Evolutionary conservation across 2,329 filamentous ascomycete species (phyloP).

Genomic region (Raffaelea albimanens): DNA sequence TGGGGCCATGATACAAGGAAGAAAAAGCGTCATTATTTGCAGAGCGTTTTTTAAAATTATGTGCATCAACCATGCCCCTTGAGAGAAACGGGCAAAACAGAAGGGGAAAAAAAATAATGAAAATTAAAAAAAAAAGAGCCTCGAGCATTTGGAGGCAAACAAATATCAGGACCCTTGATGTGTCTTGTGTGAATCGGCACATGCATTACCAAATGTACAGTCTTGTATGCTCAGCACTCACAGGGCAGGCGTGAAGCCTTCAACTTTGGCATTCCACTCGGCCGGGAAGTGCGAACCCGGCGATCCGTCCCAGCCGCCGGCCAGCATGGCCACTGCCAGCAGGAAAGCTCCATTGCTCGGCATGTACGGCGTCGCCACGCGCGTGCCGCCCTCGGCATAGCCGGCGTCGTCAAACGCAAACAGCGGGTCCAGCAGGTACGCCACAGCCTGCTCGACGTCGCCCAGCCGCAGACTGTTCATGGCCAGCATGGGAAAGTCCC

Average conservation of each 20-base stretch:
- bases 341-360: conserved; percentile 39
- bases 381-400: conserved; percentile 40
- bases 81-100: neutral
- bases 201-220: too few relatives aligned
- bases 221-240: conserved; percentile 8
- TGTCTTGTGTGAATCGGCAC: too few relatives aligned
- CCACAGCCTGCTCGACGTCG: conserved; percentile 26
- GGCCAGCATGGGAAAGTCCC: conserved; percentile 35
- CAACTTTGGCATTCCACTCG: conserved; percentile 36
- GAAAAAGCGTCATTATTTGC: too few relatives aligned
- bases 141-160: too few relatives aligned
- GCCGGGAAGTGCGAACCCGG: conserved; percentile 36
- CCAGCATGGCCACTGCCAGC: conserved; percentile 46
- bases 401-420: conserved; percentile 48
- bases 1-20: too few relatives aligned
- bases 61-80: too few relatives aligned
- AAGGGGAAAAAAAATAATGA: neutral
- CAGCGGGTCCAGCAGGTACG: conserved; percentile 36
- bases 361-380: conserved; percentile 49
- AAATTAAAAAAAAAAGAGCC: neutral
- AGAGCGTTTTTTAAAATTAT: too few relatives aligned
- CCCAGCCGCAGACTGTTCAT: conserved; percentile 33
- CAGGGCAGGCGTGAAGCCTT: conserved; percentile 34
- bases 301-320: conserved; percentile 43
- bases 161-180: neutral